Evolutionary conservation across 2,329 filamentous ascomycete genomes (phyloP).

Genomic region (Fusarium stilboides): DNA sequence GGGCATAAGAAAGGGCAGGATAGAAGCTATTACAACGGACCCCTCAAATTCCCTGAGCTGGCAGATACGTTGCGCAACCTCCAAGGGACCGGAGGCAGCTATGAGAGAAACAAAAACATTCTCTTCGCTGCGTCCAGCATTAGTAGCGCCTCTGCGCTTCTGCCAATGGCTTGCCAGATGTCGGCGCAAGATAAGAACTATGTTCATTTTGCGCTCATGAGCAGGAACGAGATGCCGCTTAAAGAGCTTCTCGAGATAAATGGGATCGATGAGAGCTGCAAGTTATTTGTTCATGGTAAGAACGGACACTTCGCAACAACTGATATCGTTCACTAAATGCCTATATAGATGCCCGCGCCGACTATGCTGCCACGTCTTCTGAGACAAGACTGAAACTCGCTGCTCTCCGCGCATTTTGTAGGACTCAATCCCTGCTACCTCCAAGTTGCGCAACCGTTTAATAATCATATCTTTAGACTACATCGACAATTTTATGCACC

Average conservation of each 20-base stretch:
- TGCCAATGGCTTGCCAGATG: slow-evolving; percentile 93
- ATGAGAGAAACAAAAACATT: slow-evolving; percentile 75
- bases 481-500: slow-evolving; percentile 81
- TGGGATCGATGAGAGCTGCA: slow-evolving; percentile 80
- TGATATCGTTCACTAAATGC: slow-evolving; percentile 33
- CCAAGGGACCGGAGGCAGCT: slow-evolving; percentile 66
- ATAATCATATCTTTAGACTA: slow-evolving; percentile 64
- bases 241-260: slow-evolving; percentile 82
- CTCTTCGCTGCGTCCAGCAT: slow-evolving; percentile 85
- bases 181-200: slow-evolving; percentile 75
- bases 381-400: slow-evolving; percentile 78
- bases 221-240: slow-evolving; percentile 78
- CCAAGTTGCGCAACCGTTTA: slow-evolving; percentile 14
- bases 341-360: slow-evolving; percentile 79
- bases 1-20: slow-evolving; percentile 38
- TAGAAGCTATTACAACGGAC: slow-evolving; percentile 74
- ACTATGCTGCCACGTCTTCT: slow-evolving; percentile 78
- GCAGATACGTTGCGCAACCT: slow-evolving; percentile 74
- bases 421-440: slow-evolving; percentile 41
- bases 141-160: slow-evolving; percentile 78
- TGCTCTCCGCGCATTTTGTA: slow-evolving; percentile 75
- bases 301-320: background rate
- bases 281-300: slow-evolving; percentile 72
- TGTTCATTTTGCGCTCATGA: slow-evolving; percentile 87
- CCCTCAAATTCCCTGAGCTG: slow-evolving; percentile 78